These are phyloP conservation scores for Parathielavia hyrcaniae DNA, from an alignment of 495 filamentous ascomycete genomes.

Conservation along the genomic window DNA sequence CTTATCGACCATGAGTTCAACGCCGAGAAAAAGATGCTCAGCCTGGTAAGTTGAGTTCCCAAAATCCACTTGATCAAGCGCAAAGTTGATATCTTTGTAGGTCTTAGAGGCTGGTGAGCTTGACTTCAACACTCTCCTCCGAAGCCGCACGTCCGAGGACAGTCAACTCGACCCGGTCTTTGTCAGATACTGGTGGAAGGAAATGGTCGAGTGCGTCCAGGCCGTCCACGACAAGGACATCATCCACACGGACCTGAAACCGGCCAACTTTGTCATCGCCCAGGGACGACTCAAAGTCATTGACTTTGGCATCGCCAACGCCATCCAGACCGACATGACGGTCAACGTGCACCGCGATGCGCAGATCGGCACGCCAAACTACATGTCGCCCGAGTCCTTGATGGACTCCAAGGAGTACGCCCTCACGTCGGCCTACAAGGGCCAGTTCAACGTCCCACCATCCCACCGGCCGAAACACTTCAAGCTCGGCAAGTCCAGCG, in stretches of 20 bases:
- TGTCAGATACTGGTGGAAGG: constrained; percentile 95
- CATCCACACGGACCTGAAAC: constrained; percentile 94
- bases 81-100: constrained; percentile 32
- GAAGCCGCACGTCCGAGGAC: constrained; percentile 62
- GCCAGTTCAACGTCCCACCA: constrained; percentile 45
- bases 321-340: constrained; percentile 86
- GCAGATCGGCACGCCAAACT: constrained; percentile 93
- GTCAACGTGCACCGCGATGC: constrained; percentile 96
- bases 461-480: constrained; percentile 60
- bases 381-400: constrained; percentile 94
- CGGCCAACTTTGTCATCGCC: constrained; percentile 87
- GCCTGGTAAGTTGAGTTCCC: constrained; percentile 53
- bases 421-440: constrained; percentile 32
- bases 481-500: constrained; percentile 91
- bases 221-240: constrained; percentile 84
- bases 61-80: not conserved
- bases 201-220: constrained; percentile 94
- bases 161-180: constrained; percentile 78
- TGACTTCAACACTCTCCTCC: constrained; percentile 82
- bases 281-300: constrained; percentile 80
- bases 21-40: constrained; percentile 75
- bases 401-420: constrained; percentile 70
- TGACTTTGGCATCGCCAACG: constrained; percentile 96
- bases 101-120: constrained; percentile 97
- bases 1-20: constrained; percentile 93